phyloP scores from a whole-genome alignment of 257 asterid species.

The Ophiorrhiza pumila region DNA sequence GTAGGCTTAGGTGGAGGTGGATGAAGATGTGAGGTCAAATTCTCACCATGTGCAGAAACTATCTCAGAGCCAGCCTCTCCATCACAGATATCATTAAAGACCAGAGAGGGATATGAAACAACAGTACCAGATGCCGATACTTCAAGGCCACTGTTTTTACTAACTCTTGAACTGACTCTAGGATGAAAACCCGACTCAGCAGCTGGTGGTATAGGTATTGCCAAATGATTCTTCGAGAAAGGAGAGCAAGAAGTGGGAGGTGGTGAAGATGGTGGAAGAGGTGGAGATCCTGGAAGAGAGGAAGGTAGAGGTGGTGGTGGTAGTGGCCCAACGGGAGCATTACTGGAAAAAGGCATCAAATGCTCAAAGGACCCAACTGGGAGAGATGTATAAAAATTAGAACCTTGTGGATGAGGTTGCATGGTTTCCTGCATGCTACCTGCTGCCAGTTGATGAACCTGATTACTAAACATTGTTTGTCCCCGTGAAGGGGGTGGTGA shows the following conservation, averaged over 20 bases:
- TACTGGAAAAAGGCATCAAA: constrained; percentile 25
- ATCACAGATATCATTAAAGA: background rate
- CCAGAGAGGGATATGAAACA: constrained; percentile 1
- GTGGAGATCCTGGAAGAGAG: constrained; percentile 54
- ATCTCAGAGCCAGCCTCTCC: constrained; percentile 24
- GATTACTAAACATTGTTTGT: constrained; percentile 37
- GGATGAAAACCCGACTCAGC: constrained; percentile 11
- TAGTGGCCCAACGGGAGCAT: constrained; percentile 25
- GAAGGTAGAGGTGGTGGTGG: constrained; percentile 52
- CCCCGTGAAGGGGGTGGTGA: constrained; percentile 49
- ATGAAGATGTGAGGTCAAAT: constrained; percentile 27
- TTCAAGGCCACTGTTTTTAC: background rate
- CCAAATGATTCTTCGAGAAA: constrained; percentile 1
- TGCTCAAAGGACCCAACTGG: constrained; percentile 32
- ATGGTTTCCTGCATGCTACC: constrained; percentile 25
- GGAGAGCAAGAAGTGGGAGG: constrained; percentile 28
- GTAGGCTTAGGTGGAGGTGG: constrained; percentile 32
- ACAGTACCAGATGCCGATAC: constrained; percentile 10
- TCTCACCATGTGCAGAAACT: constrained; percentile 20
- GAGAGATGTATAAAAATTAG: constrained; percentile 31
- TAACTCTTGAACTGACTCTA: constrained; percentile 1
- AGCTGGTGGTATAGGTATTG: constrained; percentile 7
- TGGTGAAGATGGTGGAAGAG: constrained; percentile 54
- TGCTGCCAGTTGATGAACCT: constrained; percentile 33
- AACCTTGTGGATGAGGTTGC: constrained; percentile 26